Conservation (phyloP, 176 grass and related monocot genomes). For the Hyparrhenia diplandra region DNA sequence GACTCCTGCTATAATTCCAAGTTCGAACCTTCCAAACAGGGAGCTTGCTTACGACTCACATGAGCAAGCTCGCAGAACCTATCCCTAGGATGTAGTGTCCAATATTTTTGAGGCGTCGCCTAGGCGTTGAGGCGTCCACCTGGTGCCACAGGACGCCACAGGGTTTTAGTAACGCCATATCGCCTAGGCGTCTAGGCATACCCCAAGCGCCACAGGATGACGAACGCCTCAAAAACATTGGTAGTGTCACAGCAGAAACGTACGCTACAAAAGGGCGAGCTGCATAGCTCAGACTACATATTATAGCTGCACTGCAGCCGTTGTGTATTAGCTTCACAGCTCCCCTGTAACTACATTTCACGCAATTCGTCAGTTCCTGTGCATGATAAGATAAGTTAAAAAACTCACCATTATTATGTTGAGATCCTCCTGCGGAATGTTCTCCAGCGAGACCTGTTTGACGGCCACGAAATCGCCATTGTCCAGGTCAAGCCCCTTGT, state of each 20-base stretch:
- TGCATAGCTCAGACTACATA: not conserved
- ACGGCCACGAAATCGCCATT: conserved; percentile 99
- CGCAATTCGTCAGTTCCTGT: not conserved
- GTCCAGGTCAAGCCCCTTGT: conserved; percentile 93
- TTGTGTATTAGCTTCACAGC: not conserved
- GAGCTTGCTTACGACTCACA: not conserved
- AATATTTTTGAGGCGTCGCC: too few species aligned
- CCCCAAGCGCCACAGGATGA: too few species aligned
- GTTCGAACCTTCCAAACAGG: not conserved
- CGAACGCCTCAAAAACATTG: too few species aligned
- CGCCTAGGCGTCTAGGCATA: too few species aligned
- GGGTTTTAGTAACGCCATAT: too few species aligned
- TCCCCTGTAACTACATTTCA: conserved; percentile 14
- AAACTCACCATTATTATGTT: conserved; percentile 88
- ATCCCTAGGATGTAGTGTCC: not conserved
- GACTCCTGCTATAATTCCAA: conserved; percentile 12
- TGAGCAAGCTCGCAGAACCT: not conserved
- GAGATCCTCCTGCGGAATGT: conserved; percentile 96
- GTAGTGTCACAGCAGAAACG: not conserved
- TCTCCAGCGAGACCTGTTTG: conserved; percentile 98
- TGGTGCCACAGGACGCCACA: too few species aligned
- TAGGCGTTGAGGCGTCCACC: too few species aligned
- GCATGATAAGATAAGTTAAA: not conserved
- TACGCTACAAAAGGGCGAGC: not conserved
- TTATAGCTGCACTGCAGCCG: not conserved